These are phyloP conservation scores for Blastobotrys chiropterorum DNA, from an alignment of 805 yeast species.

Conservation along the genomic window DNA sequence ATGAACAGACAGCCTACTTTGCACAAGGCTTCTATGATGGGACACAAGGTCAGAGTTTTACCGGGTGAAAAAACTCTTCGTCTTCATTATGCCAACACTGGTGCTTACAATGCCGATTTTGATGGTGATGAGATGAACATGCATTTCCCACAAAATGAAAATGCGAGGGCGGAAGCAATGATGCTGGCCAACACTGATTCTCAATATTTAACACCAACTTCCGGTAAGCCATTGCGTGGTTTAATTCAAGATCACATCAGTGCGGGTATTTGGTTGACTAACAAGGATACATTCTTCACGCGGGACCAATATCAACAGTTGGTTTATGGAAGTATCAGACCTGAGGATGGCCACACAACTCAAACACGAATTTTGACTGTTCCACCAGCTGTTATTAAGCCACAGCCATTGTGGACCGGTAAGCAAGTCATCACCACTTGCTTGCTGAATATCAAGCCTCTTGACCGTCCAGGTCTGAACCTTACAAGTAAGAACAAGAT, in stretches of 20 bases:
- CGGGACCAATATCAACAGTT: slow-evolving; percentile 91
- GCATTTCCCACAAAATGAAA: slow-evolving; percentile 98
- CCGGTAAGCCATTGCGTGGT: slow-evolving; percentile 98
- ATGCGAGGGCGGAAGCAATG: slow-evolving; percentile 93
- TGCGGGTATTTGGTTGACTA: slow-evolving; percentile 98
- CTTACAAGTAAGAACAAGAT: slow-evolving; percentile 78
- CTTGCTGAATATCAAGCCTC: slow-evolving; percentile 79
- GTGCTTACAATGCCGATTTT: slow-evolving; percentile 98
- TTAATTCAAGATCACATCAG: slow-evolving; percentile 97
- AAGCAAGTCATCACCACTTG: slow-evolving; percentile 95
- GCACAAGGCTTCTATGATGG: slow-evolving; percentile 99
- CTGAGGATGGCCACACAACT: slow-evolving; percentile 91
- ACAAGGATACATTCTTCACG: slow-evolving; percentile 83
- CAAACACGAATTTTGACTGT: slow-evolving; percentile 57
- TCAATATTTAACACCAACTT: slow-evolving; percentile 95
- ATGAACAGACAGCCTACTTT: slow-evolving; percentile 99
- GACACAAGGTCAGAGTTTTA: slow-evolving; percentile 92
- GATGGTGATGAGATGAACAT: slow-evolving; percentile 99
- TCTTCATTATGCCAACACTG: slow-evolving; percentile 96
- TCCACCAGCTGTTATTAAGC: slow-evolving; percentile 86
- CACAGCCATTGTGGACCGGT: slow-evolving; percentile 94
- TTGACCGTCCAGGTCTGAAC: slow-evolving; percentile 85
- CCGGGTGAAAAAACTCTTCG: slow-evolving; percentile 97
- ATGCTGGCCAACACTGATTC: slow-evolving; percentile 95
- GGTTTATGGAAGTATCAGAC: slow-evolving; percentile 87